A percentile compares a stretch with the other conserved stretches of the same genome.
Conservation (phyloP, 306 rosid genomes). For the Vigna reflexopilosa region DNA sequence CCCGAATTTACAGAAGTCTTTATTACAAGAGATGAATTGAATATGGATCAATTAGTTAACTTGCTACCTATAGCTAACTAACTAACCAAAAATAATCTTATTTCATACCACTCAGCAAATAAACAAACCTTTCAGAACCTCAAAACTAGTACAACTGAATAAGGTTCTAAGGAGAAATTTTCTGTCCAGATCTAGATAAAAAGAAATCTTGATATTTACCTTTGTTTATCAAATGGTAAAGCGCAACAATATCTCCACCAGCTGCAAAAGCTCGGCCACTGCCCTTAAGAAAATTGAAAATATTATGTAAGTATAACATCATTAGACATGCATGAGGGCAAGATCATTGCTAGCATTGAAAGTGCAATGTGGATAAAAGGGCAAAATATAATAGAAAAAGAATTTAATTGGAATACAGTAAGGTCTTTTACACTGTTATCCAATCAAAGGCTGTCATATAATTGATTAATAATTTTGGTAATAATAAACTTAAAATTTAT, state of each 20-base stretch:
- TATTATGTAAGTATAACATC: conserved; percentile 23
- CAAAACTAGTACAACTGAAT: not conserved
- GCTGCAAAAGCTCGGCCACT: conserved; percentile 88
- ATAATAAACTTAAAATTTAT: too few relatives aligned
- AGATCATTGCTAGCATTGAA: not conserved
- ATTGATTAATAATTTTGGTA: not conserved
- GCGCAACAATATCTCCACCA: conserved; percentile 89
- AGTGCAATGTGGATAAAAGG: not conserved
- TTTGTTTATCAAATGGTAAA: conserved; percentile 61
- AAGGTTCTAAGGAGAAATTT: not conserved
- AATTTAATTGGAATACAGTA: not conserved
- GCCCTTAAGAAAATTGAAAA: conserved; percentile 65
- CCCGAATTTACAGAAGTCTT: too few relatives aligned
- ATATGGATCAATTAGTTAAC: too few relatives aligned
- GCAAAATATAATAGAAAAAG: not conserved
- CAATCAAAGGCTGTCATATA: not conserved
- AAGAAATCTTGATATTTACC: conserved; percentile 48
- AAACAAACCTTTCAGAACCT: conserved; percentile 16
- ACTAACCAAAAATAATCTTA: too few relatives aligned
- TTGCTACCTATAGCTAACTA: too few relatives aligned
- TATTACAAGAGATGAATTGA: too few relatives aligned
- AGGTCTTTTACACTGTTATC: not conserved
- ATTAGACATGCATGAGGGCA: not conserved
- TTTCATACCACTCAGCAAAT: not conserved
- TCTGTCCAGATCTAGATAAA: not conserved